A percentile compares a stretch with the other conserved stretches of the same genome.
Conservation (phyloP, 2,329 filamentous ascomycete species). For the Fusarium succisae region DNA sequence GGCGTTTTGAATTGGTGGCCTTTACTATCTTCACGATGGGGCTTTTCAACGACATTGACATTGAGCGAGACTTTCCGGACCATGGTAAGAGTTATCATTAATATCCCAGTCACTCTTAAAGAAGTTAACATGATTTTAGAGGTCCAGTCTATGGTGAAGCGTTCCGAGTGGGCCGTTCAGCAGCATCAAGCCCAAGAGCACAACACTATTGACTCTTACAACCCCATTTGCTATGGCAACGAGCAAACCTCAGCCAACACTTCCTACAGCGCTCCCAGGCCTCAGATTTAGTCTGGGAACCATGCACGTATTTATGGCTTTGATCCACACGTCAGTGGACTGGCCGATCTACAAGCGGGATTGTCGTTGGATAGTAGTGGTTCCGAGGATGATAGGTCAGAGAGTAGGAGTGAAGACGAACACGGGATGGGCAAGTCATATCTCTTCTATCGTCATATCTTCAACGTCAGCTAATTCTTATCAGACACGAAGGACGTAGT, state of each 20-base stretch:
- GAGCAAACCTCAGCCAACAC: background rate
- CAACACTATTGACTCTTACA: background rate
- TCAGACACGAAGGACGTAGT: background rate
- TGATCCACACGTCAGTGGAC: constrained; percentile 1
- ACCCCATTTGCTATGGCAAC: background rate
- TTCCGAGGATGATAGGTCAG: background rate
- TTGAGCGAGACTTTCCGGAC: background rate
- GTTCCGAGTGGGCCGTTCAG: background rate
- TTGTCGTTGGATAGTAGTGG: background rate
- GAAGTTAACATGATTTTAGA: no score
- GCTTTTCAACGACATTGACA: constrained; percentile 4
- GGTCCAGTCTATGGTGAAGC: background rate
- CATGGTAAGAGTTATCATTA: background rate
- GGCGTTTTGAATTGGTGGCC: background rate
- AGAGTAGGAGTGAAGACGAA: background rate
- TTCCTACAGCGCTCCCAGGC: constrained; percentile 15
- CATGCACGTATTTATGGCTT: constrained; percentile 17
- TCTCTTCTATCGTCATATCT: fast-evolving
- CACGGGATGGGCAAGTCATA: background rate
- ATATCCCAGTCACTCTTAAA: fast-evolving
- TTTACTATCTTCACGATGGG: background rate
- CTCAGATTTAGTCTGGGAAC: constrained; percentile 18
- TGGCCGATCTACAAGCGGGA: constrained; percentile 24
- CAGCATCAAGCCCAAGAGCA: background rate
- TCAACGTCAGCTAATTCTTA: background rate